Percentiles rank a stretch among this genome's conserved stretches.
phyloP scores from a whole-genome alignment of 495 filamentous ascomycete species.

The Tuber umbilicatum region DNA sequence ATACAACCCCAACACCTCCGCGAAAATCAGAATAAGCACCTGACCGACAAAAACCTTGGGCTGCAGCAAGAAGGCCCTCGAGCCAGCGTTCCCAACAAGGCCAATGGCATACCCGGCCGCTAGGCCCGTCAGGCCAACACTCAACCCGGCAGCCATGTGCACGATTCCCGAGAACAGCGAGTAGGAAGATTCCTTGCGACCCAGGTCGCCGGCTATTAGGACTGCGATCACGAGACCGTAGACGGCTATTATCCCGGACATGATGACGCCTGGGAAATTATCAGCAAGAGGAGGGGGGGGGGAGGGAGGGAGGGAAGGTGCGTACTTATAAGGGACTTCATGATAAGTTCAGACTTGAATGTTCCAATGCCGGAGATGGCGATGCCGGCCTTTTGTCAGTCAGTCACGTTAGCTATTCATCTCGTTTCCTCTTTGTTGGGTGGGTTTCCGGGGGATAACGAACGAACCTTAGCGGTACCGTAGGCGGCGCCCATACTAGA shows the following conservation, averaged over 20 bases:
- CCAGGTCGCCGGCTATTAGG: constrained; percentile 79
- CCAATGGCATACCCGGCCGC: constrained; percentile 98
- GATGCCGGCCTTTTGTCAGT: constrained; percentile 64
- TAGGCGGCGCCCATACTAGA: constrained; percentile 81
- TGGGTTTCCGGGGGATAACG: background rate
- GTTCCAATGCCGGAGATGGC: constrained; percentile 92
- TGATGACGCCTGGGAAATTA: constrained; percentile 71
- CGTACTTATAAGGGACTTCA: constrained; percentile 58
- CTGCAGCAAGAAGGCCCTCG: constrained; percentile 91
- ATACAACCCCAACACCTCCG: constrained; percentile 93
- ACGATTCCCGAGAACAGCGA: constrained; percentile 86
- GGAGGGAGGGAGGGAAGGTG: background rate
- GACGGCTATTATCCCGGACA: constrained; percentile 99
- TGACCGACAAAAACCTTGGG: constrained; percentile 94
- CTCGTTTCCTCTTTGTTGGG: background rate
- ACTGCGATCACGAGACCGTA: constrained; percentile 96
- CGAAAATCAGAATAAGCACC: constrained; percentile 98
- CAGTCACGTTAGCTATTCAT: background rate
- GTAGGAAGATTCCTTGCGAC: constrained; percentile 54
- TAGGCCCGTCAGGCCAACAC: constrained; percentile 82
- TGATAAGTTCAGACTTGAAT: constrained; percentile 89
- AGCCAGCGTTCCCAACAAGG: constrained; percentile 87
- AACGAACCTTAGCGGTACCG: constrained; percentile 63
- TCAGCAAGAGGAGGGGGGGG: constrained; percentile 60
- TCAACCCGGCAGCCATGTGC: constrained; percentile 85